Conservation (phyloP, 345 rosid species). For the Citrus inodora region DNA sequence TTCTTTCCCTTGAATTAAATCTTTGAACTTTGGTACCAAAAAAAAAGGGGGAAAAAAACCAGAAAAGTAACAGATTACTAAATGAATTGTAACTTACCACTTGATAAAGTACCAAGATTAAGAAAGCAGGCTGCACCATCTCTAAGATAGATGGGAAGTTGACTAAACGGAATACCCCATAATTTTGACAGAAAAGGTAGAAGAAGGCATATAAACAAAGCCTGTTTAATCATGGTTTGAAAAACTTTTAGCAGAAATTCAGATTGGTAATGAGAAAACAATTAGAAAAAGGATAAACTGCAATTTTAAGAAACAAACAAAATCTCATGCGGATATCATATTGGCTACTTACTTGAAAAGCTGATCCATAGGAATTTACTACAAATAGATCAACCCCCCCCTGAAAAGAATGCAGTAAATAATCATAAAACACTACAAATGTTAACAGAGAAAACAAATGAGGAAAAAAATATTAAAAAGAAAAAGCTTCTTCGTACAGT, state of each 20-base stretch:
- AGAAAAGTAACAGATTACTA: background rate
- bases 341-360: conserved; percentile 65
- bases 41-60: background rate
- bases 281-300: background rate
- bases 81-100: conserved; percentile 49
- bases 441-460: background rate
- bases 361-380: conserved; percentile 87
- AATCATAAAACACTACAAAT: conserved; percentile 5
- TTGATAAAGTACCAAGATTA: conserved; percentile 57
- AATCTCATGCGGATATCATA: background rate
- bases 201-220: conserved; percentile 70
- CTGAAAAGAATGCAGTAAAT: conserved; percentile 38
- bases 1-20: background rate
- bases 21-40: background rate
- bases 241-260: conserved; percentile 15
- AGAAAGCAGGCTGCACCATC: conserved; percentile 93
- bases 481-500: background rate
- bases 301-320: background rate
- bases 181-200: conserved; percentile 89
- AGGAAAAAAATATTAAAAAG: background rate
- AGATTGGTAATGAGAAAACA: conserved; percentile 4
- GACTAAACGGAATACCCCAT: conserved; percentile 91
- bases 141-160: conserved; percentile 79
- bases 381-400: conserved; percentile 85
- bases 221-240: conserved; percentile 38